These are phyloP conservation scores for Hortiboletus campestris DNA, from an alignment of 768 basidiomycete genomes.

Conservation along the genomic window DNA sequence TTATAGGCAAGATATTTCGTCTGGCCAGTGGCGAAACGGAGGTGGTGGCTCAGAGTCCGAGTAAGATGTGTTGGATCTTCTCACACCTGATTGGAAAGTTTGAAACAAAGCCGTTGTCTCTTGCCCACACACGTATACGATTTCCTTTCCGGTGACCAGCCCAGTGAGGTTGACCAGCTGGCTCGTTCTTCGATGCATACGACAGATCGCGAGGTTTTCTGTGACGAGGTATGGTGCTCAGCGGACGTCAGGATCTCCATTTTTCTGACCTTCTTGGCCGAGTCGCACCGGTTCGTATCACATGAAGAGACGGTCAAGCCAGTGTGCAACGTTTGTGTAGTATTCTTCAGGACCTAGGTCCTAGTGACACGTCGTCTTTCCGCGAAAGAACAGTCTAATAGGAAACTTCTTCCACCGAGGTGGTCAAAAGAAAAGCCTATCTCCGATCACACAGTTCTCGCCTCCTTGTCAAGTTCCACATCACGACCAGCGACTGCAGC, in stretches of 20 bases:
- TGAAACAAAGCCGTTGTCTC: neutral
- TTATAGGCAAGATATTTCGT: neutral
- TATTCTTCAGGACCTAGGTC: neutral
- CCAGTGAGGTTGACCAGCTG: neutral
- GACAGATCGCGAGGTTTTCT: neutral
- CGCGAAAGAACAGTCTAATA: slow-evolving; percentile 8
- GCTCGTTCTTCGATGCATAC: neutral
- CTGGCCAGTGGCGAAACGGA: neutral
- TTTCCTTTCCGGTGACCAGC: neutral
- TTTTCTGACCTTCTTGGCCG: slow-evolving; percentile 2
- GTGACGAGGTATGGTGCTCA: neutral
- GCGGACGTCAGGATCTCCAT: neutral
- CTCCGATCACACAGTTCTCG: slow-evolving; percentile 27
- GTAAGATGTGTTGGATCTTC: neutral
- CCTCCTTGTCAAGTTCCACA: slow-evolving; percentile 42
- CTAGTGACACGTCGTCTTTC: slow-evolving; percentile 5
- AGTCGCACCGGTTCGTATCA: slow-evolving; percentile 12
- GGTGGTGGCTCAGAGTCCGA: neutral
- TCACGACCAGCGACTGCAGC: slow-evolving; percentile 50
- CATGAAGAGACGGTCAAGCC: neutral
- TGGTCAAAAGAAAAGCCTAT: slow-evolving; percentile 26
- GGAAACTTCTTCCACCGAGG: neutral
- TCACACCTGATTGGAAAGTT: neutral
- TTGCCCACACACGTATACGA: neutral
- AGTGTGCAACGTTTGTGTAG: neutral